These are phyloP conservation scores for Umbelopsis vinacea DNA, from an alignment of 192 early-diverging fungal genomes.

Conservation along the genomic window DNA sequence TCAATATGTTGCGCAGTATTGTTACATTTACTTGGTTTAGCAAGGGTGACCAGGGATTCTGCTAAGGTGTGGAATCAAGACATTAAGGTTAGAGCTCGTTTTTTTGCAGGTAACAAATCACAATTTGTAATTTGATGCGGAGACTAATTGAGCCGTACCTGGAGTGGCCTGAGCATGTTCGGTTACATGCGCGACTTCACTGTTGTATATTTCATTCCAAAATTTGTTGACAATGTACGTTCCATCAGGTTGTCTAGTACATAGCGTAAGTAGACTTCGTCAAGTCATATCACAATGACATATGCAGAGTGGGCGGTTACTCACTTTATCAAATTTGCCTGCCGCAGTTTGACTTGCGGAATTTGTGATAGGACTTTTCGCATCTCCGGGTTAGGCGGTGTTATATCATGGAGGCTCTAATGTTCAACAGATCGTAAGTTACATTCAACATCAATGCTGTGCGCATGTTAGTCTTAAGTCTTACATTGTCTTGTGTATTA, in stretches of 20 bases:
- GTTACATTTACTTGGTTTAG: background rate
- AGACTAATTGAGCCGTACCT: constrained; percentile 6
- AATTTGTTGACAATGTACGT: constrained; percentile 3
- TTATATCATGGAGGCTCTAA: background rate
- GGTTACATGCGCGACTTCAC: background rate
- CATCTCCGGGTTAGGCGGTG: background rate
- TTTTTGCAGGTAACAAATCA: constrained; percentile 8
- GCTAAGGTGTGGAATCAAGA: too few species aligned
- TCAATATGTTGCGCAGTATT: constrained; percentile 9
- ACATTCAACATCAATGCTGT: background rate
- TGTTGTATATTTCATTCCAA: constrained; percentile 14
- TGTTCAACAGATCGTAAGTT: background rate
- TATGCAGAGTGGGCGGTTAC: background rate
- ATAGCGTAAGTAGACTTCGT: background rate
- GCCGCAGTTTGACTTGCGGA: constrained; percentile 7
- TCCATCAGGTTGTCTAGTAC: background rate
- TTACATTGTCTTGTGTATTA: background rate
- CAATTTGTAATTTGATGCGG: constrained; percentile 1
- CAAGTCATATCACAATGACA: background rate
- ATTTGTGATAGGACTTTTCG: constrained; percentile 7
- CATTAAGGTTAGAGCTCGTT: background rate
- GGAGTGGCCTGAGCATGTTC: constrained; percentile 11
- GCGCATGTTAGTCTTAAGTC: background rate
- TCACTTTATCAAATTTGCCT: constrained; percentile 7
- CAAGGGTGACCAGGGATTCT: too few species aligned